Conservation (phyloP, 2,329 filamentous ascomycete genomes). For the Neoarthrinium moseri region DNA sequence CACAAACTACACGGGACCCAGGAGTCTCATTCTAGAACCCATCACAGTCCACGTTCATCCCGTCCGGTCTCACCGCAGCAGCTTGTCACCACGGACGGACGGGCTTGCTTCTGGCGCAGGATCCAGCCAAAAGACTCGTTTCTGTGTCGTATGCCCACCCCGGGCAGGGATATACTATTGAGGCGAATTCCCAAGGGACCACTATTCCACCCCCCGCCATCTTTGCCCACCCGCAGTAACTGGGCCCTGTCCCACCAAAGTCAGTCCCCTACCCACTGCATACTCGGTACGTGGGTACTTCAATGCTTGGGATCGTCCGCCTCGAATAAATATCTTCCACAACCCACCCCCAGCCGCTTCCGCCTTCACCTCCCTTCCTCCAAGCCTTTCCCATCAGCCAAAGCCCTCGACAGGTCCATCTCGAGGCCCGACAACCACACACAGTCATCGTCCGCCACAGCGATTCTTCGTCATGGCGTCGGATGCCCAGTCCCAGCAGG, state of each 20-base stretch:
- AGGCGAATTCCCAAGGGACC: slow-evolving; percentile 5
- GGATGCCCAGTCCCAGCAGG: slow-evolving; percentile 35
- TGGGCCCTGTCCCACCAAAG: slow-evolving; percentile 9
- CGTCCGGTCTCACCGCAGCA: too few relatives aligned
- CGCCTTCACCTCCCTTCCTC: neutral
- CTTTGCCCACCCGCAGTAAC: neutral
- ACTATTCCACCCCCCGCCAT: slow-evolving; percentile 5
- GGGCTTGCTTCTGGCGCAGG: too few relatives aligned
- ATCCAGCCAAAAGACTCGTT: too few relatives aligned
- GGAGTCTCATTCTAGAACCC: too few relatives aligned
- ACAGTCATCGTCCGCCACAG: neutral
- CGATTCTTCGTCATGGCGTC: slow-evolving; percentile 23
- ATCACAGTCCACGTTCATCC: too few relatives aligned
- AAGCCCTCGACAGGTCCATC: slow-evolving; percentile 4
- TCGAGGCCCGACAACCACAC: slow-evolving; percentile 5
- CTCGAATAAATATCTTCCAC: slow-evolving; percentile 8
- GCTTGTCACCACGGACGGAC: too few relatives aligned
- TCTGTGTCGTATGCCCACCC: neutral
- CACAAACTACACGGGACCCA: too few relatives aligned
- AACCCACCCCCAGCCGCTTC: slow-evolving; percentile 5
- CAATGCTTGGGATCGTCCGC: neutral
- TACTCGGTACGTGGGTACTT: neutral
- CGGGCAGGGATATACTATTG: slow-evolving; percentile 5
- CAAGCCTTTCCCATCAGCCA: neutral
- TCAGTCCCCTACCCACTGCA: slow-evolving; percentile 1